These are phyloP conservation scores for Rhodamnia argentea DNA, from an alignment of 345 rosid genomes.

Conservation along the genomic window DNA sequence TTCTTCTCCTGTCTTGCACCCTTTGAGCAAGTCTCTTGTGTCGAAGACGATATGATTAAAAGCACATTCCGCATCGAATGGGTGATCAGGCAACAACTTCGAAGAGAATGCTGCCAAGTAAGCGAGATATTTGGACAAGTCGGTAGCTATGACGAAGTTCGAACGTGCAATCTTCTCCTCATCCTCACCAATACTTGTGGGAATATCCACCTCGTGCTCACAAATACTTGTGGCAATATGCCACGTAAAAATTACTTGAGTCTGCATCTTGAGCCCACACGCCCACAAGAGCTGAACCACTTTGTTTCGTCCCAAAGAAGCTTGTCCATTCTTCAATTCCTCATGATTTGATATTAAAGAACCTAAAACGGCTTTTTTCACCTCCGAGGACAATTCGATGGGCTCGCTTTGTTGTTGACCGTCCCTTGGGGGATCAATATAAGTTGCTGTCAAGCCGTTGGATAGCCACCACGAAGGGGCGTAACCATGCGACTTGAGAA, in stretches of 20 bases:
- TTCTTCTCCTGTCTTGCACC: neutral
- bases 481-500: neutral
- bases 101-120: neutral
- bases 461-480: neutral
- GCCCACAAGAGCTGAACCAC: neutral
- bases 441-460: neutral
- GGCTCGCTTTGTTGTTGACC: neutral
- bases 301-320: neutral
- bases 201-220: no score
- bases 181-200: no score
- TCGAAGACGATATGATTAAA: neutral
- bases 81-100: neutral
- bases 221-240: neutral
- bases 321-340: neutral
- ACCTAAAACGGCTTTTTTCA: neutral
- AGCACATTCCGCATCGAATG: neutral
- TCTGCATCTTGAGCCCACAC: neutral
- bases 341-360: neutral
- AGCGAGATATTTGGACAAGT: neutral
- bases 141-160: neutral
- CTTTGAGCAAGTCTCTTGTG: neutral
- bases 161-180: neutral
- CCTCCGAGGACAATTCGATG: neutral
- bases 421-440: neutral
- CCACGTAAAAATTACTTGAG: neutral